Evolutionary conservation across 1,284 basidiomycete species (phyloP), one percentile per base, ranked within the genome.

Genomic region (Tilletia horrida): DNA sequence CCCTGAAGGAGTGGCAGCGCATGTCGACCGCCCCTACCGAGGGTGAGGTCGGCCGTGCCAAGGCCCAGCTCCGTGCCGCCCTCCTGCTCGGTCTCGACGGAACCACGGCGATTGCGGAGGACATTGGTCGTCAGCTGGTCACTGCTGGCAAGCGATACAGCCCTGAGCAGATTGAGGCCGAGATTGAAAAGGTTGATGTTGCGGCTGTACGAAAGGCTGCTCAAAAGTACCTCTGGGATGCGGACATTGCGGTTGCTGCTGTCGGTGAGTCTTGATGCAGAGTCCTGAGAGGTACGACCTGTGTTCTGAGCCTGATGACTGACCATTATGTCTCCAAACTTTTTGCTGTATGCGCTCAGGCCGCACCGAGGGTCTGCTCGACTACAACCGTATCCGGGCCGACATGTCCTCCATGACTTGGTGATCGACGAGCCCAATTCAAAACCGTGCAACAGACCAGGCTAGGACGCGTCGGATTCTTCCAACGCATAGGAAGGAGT

Each of bases 161-260:
- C 35, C 95, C 96, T 64, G 87, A 90, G 83, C 92, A 98, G 85
- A 94, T 96, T 74, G 94, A 97, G 86, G 87, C 87, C 68, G 91
- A 92, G 61, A 89, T 98, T 63, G 92, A 97, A 83, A 88, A 90
- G 64, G 91, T 98, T 71, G 89, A 88, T 40, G 85, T 88, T 29
- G 89, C 88, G n/a, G 93, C 97, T 83, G 93, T 98, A 84, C 90
- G 92, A 86, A 88, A 91, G 50, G 92, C 94, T 71, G 95, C 95
- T 62, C 89, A 92, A 84, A 95, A 93, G 85, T 96, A 97, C 84
- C 86, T 97, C 40, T 97, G 93, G 93, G 95, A 97, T 84, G 90
- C 90, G 83, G 92, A 94, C 83, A 72, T 81, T 66, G 78, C 80
- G 31, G 70, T 81, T 27, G 70, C 72, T 65, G 73, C 64, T 50